Conservation (phyloP, 306 rosid species). For the Ochetophila trinervis region DNA sequence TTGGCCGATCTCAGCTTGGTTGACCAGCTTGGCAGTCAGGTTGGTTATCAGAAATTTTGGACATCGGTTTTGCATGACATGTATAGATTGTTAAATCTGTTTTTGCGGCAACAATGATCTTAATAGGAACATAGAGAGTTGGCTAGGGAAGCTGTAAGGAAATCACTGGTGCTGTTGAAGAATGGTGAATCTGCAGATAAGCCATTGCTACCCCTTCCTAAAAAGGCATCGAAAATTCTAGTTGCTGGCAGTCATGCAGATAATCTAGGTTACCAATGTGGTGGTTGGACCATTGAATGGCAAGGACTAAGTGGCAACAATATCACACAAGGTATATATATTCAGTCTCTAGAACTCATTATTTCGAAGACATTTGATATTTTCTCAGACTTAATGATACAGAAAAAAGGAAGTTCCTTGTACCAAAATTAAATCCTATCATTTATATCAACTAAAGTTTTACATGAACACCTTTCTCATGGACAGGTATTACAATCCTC, state of each 20-base stretch:
- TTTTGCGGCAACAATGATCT: no score
- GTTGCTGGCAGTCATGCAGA: slow-evolving; percentile 30
- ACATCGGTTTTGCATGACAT: not conserved
- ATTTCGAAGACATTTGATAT: no score
- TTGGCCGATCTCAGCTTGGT: slow-evolving; percentile 23
- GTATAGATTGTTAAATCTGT: not conserved
- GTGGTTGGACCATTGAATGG: slow-evolving; percentile 29
- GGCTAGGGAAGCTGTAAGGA: slow-evolving; percentile 31
- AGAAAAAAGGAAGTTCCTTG: not conserved
- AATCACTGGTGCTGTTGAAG: slow-evolving; percentile 21
- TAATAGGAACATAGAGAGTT: slow-evolving; percentile 21
- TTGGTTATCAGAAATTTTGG: not conserved
- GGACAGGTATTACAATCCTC: slow-evolving; percentile 25
- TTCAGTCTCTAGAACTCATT: not conserved
- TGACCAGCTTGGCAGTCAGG: slow-evolving; percentile 30
- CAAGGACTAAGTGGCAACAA: slow-evolving; percentile 24
- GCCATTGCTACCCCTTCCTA: slow-evolving; percentile 20
- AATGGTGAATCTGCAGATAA: slow-evolving; percentile 11
- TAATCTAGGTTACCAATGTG: slow-evolving; percentile 24
- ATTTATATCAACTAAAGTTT: not conserved
- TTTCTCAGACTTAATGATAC: no score
- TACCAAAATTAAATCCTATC: not conserved
- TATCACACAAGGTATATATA: slow-evolving; percentile 8
- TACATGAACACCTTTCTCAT: not conserved
- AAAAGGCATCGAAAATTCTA: slow-evolving; percentile 12